Percentiles rank a stretch among this genome's conserved stretches.
These are phyloP conservation scores for Coprinopsis strossmayeri DNA, from an alignment of 768 basidiomycete species.

Conservation along the genomic window DNA sequence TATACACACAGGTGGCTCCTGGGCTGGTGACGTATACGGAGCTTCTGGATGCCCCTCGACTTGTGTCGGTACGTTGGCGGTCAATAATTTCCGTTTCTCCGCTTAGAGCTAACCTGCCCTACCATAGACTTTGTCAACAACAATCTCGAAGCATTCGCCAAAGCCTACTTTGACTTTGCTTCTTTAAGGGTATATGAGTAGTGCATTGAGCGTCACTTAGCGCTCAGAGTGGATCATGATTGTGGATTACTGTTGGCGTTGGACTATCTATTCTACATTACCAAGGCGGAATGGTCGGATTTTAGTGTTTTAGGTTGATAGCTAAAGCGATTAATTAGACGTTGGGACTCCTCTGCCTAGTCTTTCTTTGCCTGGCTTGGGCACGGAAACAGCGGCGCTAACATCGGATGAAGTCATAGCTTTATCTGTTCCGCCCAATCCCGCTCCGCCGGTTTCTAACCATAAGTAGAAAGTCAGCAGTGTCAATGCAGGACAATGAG, in stretches of 20 bases:
- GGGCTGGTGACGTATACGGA: conserved; percentile 7
- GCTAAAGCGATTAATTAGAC: background rate
- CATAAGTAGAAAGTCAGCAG: background rate
- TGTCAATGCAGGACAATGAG: background rate
- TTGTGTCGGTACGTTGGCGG: conserved; percentile 7
- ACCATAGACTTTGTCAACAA: conserved; percentile 7
- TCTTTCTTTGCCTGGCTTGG: conserved; percentile 13
- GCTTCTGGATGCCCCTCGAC: conserved; percentile 8
- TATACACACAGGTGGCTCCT: conserved; percentile 11
- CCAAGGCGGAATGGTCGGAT: no score
- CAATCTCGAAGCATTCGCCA: conserved; percentile 1
- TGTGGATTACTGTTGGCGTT: no score
- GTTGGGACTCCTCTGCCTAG: background rate
- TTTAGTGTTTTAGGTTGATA: background rate
- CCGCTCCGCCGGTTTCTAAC: conserved; percentile 16
- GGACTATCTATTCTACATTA: no score
- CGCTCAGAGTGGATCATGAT: no score
- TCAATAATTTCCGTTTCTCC: no score
- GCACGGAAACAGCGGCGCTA: conserved; percentile 29
- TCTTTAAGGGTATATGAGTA: conserved; percentile 7
- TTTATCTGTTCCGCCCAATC: conserved; percentile 22
- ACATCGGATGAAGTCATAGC: conserved; percentile 34
- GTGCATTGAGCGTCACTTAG: background rate
- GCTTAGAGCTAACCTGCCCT: background rate
- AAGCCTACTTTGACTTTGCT: conserved; percentile 8